Conservation (phyloP, 345 rosid species). For the Chamaenerion angustifolium region DNA sequence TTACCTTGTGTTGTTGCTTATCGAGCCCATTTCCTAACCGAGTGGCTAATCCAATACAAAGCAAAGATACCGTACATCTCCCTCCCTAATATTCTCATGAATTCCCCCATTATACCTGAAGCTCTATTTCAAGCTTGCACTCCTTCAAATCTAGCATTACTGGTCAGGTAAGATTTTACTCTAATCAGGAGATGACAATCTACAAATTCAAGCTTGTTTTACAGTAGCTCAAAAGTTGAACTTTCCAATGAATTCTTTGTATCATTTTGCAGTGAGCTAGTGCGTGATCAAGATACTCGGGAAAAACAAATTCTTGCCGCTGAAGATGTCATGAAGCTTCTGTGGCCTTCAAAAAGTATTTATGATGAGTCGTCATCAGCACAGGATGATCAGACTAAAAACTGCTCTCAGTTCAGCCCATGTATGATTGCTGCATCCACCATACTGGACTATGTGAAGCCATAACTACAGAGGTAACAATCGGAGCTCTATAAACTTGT, state of each 20-base stretch:
- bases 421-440: no score
- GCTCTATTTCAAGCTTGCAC: constrained; percentile 67
- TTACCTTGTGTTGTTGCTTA: constrained; percentile 78
- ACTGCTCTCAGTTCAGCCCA: no score
- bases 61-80: constrained; percentile 81
- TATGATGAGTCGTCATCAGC: constrained; percentile 7
- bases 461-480: no score
- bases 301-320: constrained; percentile 53
- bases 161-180: constrained; percentile 37
- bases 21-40: constrained; percentile 71
- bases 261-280: constrained; percentile 39
- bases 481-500: no score
- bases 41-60: constrained; percentile 53
- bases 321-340: constrained; percentile 34
- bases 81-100: constrained; percentile 73
- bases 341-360: constrained; percentile 29
- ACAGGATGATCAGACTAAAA: no score
- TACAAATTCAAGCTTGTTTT: neutral
- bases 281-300: constrained; percentile 24
- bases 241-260: neutral
- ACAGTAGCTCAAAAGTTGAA: neutral
- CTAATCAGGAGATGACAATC: neutral
- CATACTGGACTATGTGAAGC: no score
- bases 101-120: constrained; percentile 68
- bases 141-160: constrained; percentile 37